Conservation (phyloP, 2,329 filamentous ascomycete species). For the Botryosphaeria agaves region DNA sequence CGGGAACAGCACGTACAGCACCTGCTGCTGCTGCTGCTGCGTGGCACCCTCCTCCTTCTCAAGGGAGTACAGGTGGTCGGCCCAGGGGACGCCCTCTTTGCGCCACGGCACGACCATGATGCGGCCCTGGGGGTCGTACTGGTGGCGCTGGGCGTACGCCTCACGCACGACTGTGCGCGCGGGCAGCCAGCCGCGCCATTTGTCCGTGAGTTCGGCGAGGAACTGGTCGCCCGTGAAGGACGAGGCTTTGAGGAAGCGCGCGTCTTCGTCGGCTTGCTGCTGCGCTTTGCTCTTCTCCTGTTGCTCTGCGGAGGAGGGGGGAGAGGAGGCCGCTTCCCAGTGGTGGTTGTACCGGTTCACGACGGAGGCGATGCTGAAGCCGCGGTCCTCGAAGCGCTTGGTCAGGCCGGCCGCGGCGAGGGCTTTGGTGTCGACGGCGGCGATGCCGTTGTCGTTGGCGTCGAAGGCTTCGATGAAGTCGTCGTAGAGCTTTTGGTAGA, state of each 20-base stretch:
- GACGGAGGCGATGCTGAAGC: conserved; percentile 69
- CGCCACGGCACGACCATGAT: conserved; percentile 51
- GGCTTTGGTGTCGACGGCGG: conserved; percentile 55
- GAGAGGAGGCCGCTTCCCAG: no score
- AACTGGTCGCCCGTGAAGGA: conserved; percentile 81
- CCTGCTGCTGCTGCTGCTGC: conserved; percentile 32
- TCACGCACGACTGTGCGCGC: conserved; percentile 62
- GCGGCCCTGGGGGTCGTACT: conserved; percentile 56
- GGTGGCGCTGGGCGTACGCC: conserved; percentile 52
- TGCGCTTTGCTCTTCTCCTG: conserved; percentile 17
- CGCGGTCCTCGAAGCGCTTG: conserved; percentile 70
- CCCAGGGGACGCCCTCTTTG: conserved; percentile 75
- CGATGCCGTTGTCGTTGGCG: conserved; percentile 93
- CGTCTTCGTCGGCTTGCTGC: conserved; percentile 59
- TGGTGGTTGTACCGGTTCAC: conserved; percentile 71
- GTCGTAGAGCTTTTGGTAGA: conserved; percentile 82
- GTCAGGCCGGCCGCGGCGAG: conserved; percentile 53
- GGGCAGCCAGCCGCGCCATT: conserved; percentile 65
- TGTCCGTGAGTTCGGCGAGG: conserved; percentile 60
- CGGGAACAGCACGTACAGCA: conserved; percentile 81
- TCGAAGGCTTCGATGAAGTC: conserved; percentile 93
- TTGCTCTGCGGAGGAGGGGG: conserved; percentile 4
- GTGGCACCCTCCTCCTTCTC: conserved; percentile 42
- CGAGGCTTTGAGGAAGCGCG: conserved; percentile 61
- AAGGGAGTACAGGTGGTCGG: conserved; percentile 83